Base-by-base conservation (phyloP, 805 yeast genomes). In the Jamesozyma lodderae region DNA sequence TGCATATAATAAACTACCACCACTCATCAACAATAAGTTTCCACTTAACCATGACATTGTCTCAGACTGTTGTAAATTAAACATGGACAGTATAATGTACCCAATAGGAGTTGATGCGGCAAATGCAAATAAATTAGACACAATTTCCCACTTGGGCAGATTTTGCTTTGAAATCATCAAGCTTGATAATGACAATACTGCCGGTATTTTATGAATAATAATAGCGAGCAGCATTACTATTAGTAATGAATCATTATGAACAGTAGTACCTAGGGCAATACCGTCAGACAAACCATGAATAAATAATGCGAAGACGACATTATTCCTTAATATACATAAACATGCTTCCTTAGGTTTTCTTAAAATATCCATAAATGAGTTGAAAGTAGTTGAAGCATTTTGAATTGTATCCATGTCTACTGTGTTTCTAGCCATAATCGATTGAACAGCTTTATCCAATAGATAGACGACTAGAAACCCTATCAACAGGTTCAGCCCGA, bases 221-320 rank as follows among this genome's bases (percentile, higher is more conserved):
- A 79, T 73, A 16, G 79, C 75, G n/a, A 75, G 40, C 19, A 76
- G 63, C 35, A 78, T 69, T 17, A 75, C 53, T 33, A 66, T 34
- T 35, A 60, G 59, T 36, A 66, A 49, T 3, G 67, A 54, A 7
- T 56, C 60, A 34, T 63, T 61, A 28, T 64, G 49, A 3, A 67
- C 63, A 0, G 81, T 65, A 0, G 81, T 68, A 0, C 83, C 81
- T 27, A 79, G 55, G 0, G 81, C 75, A 9, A 79, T 60, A 2
- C 86, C 86, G 50, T 79, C 86, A 1, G 79, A 69, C 6, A 73
- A 42, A 0, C 80, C 73, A 51, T 79, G 86, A 2, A 79, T 61
- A 2, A 77, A 52, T 8, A 79, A 57, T 0, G 83, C 81, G 22
- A 77, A 52, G 0, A 80, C 76, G 2, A 73, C 65, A 4, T 81